A percentile compares a stretch with the other conserved stretches of the same genome.
These are phyloP conservation scores for Auricularia sp. DNA, from an alignment of 768 basidiomycete species.

Conservation along the genomic window DNA sequence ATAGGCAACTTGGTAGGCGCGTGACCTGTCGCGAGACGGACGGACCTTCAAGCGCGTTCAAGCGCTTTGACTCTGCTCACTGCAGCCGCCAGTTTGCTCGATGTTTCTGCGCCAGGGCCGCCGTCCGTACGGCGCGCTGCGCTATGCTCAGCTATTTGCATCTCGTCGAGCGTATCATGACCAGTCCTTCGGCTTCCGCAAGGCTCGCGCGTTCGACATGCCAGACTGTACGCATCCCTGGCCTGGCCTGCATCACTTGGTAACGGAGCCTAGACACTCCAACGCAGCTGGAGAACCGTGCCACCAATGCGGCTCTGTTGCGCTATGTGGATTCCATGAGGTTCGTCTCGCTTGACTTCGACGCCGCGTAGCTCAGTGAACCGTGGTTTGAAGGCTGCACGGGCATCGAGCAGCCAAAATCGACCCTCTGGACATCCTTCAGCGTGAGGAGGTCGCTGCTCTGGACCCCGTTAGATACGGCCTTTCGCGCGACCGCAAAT, in stretches of 20 bases:
- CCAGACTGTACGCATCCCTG: slow-evolving; percentile 55
- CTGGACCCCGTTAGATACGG: slow-evolving; percentile 72
- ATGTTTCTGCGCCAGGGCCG: too few relatives aligned
- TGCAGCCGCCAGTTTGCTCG: background rate
- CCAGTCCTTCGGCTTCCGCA: slow-evolving; percentile 69
- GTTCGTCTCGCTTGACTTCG: slow-evolving; percentile 15
- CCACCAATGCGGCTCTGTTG: slow-evolving; percentile 62
- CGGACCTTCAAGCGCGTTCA: background rate
- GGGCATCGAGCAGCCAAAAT: slow-evolving; percentile 78
- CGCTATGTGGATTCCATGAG: slow-evolving; percentile 85
- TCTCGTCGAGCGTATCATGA: slow-evolving; percentile 46
- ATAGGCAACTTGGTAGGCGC: too few relatives aligned
- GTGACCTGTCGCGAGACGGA: too few relatives aligned
- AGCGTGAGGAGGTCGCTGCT: slow-evolving; percentile 70
- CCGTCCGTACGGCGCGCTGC: too few relatives aligned
- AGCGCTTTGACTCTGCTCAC: background rate
- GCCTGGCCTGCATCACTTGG: background rate
- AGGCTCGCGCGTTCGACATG: slow-evolving; percentile 48
- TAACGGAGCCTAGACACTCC: slow-evolving; percentile 39
- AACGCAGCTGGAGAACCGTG: slow-evolving; percentile 56
- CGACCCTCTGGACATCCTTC: slow-evolving; percentile 80
- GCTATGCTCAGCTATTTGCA: background rate
- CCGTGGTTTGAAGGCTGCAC: slow-evolving; percentile 30
- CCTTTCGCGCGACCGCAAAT: slow-evolving; percentile 42
- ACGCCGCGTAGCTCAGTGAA: slow-evolving; percentile 2